phyloP scores from a whole-genome alignment of 2,329 filamentous ascomycete genomes.

The Sporothrix luriei region DNA sequence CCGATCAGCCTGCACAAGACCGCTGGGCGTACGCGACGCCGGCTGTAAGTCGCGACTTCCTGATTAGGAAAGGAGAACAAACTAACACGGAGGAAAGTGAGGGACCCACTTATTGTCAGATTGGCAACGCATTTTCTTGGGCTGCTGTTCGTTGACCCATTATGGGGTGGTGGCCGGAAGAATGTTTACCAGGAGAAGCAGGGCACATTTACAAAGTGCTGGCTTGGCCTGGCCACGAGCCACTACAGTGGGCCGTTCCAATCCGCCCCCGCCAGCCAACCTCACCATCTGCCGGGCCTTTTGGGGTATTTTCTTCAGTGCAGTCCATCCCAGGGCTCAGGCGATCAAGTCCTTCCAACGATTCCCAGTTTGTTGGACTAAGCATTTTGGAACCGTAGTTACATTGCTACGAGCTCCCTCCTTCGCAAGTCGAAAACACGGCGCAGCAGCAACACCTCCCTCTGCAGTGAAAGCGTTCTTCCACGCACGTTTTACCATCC shows the following conservation, averaged over 20 bases:
- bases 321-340: too few relatives aligned
- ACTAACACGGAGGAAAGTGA: slow-evolving; percentile 5
- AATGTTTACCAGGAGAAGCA: slow-evolving; percentile 19
- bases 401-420: background rate
- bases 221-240: background rate
- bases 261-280: background rate
- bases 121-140: background rate
- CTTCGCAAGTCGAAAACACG: background rate
- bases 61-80: slow-evolving; percentile 17
- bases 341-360: background rate
- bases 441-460: too few relatives aligned
- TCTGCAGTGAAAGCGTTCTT: background rate
- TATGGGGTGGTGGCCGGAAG: background rate
- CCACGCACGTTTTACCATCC: background rate
- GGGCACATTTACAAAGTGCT: background rate
- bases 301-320: background rate
- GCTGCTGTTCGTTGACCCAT: background rate
- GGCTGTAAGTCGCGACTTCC: slow-evolving; percentile 20
- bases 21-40: background rate
- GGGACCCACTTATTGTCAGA: background rate
- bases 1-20: background rate
- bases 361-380: background rate
- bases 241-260: background rate
- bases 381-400: slow-evolving; percentile 10
- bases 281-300: background rate